Evolutionary conservation across 2,329 filamentous ascomycete species (phyloP).

Genomic region (Zasmidium cellare): DNA sequence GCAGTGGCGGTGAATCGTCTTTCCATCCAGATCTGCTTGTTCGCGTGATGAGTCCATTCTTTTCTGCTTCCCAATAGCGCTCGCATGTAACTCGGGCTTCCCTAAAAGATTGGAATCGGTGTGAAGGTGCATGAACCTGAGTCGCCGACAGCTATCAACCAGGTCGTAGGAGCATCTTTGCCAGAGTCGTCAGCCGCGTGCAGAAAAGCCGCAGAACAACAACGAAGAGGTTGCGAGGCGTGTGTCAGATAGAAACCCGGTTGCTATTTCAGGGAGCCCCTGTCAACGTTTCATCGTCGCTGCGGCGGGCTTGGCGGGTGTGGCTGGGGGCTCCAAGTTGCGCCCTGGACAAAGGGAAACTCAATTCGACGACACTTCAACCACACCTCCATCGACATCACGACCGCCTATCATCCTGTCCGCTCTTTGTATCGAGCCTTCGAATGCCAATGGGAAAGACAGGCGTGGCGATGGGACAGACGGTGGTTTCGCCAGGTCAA

Average conservation of each 20-base stretch:
- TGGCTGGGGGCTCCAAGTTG: background rate
- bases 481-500: background rate
- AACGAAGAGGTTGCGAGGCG: too few relatives aligned
- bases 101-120: background rate
- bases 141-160: background rate
- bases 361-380: background rate
- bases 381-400: background rate
- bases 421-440: background rate
- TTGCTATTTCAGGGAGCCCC: background rate
- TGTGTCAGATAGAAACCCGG: constrained; percentile 1
- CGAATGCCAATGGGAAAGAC: background rate
- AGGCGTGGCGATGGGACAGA: background rate
- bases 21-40: background rate
- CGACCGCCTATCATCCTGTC: background rate
- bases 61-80: background rate
- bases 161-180: background rate
- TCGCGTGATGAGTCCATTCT: background rate
- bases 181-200: background rate
- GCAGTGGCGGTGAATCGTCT: background rate
- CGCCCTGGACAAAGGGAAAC: background rate
- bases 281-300: background rate
- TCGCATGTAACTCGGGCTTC: background rate
- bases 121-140: background rate
- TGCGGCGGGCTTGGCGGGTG: background rate
- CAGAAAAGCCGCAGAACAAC: background rate